Evolutionary conservation across 495 filamentous ascomycete species (phyloP).

Genomic region (Barbatosphaeria neglecta): DNA sequence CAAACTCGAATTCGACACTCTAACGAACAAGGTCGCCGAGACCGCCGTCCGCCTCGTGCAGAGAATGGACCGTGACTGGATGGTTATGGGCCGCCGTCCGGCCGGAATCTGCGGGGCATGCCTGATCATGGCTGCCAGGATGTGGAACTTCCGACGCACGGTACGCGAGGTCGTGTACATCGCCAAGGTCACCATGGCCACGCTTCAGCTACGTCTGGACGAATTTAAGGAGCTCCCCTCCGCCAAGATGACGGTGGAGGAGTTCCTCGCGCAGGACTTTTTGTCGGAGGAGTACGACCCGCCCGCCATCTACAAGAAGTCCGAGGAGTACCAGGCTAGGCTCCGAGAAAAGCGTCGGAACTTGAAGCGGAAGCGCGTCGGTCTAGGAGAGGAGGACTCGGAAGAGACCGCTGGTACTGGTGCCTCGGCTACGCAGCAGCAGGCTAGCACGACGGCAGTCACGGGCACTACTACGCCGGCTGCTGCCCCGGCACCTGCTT

Average conservation of each 20-base stretch:
- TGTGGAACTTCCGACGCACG: constrained; percentile 92
- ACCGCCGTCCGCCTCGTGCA: constrained; percentile 76
- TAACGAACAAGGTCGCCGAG: constrained; percentile 67
- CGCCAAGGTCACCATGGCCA: constrained; percentile 86
- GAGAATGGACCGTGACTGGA: constrained; percentile 93
- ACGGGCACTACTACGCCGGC: too few species aligned
- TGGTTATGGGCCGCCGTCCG: constrained; percentile 82
- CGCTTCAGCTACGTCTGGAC: constrained; percentile 75
- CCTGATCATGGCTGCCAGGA: constrained; percentile 85
- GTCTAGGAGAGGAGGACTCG: constrained; percentile 18
- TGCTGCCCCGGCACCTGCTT: too few species aligned
- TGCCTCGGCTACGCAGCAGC: not conserved
- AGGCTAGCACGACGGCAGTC: too few species aligned
- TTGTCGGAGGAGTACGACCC: constrained; percentile 55
- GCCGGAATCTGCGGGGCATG: constrained; percentile 91
- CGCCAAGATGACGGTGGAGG: constrained; percentile 68
- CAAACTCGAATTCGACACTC: constrained; percentile 74
- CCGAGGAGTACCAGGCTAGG: constrained; percentile 37
- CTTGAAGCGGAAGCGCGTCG: constrained; percentile 30
- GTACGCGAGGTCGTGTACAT: constrained; percentile 89
- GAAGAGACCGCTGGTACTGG: not conserved
- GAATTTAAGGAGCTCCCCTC: constrained; percentile 80
- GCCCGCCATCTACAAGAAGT: constrained; percentile 63
- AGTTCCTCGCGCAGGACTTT: constrained; percentile 60
- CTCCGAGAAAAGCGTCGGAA: constrained; percentile 22